Percentiles rank a stretch among this genome's conserved stretches.
Conservation (phyloP, 805 yeast species). For the Kluyveromyces wickerhamii region DNA sequence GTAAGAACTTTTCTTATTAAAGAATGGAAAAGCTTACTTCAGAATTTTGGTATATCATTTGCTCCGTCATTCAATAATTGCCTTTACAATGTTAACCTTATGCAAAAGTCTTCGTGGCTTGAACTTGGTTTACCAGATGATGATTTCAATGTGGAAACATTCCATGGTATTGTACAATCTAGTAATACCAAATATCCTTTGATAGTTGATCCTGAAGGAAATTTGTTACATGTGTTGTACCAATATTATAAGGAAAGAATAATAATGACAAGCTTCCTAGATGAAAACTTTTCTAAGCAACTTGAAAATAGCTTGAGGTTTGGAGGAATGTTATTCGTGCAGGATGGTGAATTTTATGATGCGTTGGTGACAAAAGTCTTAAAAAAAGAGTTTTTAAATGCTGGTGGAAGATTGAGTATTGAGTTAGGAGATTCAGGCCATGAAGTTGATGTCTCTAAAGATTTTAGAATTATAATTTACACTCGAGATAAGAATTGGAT, state of each 20-base stretch:
- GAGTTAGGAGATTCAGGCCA: slow-evolving; percentile 43
- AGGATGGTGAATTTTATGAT: slow-evolving; percentile 75
- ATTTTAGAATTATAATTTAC: slow-evolving; percentile 52
- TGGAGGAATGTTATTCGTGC: slow-evolving; percentile 66
- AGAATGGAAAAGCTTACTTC: slow-evolving; percentile 34
- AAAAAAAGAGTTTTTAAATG: slow-evolving; percentile 45
- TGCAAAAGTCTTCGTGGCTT: slow-evolving; percentile 44
- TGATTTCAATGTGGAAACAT: slow-evolving; percentile 55
- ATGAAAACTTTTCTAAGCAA: slow-evolving; percentile 54
- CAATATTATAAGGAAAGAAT: slow-evolving; percentile 29
- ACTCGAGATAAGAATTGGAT: slow-evolving; percentile 47
- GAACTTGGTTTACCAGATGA: slow-evolving; percentile 48
- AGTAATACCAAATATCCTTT: slow-evolving; percentile 38
- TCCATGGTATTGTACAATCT: slow-evolving; percentile 38
- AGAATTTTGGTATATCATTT: slow-evolving; percentile 31
- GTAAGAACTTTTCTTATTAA: slow-evolving; percentile 32
- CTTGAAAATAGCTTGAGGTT: slow-evolving; percentile 76
- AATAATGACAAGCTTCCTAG: slow-evolving; percentile 61
- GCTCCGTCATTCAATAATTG: slow-evolving; percentile 31
- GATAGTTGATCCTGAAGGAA: slow-evolving; percentile 66
- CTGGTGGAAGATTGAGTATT: slow-evolving; percentile 65
- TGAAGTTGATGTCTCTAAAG: slow-evolving; percentile 57
- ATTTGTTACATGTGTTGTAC: slow-evolving; percentile 36
- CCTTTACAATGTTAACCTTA: slow-evolving; percentile 34
- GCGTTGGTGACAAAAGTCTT: slow-evolving; percentile 62